Percentiles rank a stretch among this genome's conserved stretches.
Conservation (phyloP, 1,284 basidiomycete species). For the Polyporus tsugae region DNA sequence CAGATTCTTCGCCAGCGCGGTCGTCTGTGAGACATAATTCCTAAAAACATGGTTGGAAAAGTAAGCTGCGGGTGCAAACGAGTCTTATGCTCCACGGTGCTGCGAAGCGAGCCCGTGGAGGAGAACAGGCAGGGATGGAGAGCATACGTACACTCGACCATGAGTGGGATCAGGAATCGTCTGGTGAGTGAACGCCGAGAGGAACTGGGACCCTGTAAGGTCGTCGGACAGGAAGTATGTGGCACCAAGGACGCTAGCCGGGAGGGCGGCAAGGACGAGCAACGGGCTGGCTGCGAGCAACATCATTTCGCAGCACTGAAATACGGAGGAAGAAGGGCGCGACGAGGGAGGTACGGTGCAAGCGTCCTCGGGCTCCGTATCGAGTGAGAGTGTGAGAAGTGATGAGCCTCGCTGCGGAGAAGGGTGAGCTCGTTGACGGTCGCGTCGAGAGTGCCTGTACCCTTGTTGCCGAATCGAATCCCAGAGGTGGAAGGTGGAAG, state of each 20-base stretch:
- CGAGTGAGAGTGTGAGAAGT: neutral
- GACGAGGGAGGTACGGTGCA: neutral
- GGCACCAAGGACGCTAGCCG: neutral
- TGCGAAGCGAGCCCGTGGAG: neutral
- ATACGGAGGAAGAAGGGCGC: neutral
- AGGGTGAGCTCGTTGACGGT: neutral
- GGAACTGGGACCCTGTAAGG: neutral
- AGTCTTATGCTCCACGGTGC: neutral
- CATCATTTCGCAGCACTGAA: neutral
- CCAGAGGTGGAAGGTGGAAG: neutral
- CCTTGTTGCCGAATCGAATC: neutral
- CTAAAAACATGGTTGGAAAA: conserved; percentile 29
- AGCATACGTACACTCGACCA: conserved; percentile 59
- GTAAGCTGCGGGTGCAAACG: neutral
- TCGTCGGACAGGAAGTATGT: neutral
- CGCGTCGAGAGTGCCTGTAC: neutral
- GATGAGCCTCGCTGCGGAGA: neutral
- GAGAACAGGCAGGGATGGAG: neutral
- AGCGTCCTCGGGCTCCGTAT: neutral
- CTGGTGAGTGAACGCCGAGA: conserved; percentile 50
- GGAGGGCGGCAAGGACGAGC: neutral
- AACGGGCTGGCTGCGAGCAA: neutral
- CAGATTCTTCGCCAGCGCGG: conserved; percentile 43
- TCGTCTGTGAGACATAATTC: conserved; percentile 43
- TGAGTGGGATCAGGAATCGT: conserved; percentile 64